Percentiles rank a stretch among this genome's conserved stretches.
These are phyloP conservation scores for Neonectria neomacrospora DNA, from an alignment of 2,329 filamentous ascomycete genomes.

Conservation along the genomic window DNA sequence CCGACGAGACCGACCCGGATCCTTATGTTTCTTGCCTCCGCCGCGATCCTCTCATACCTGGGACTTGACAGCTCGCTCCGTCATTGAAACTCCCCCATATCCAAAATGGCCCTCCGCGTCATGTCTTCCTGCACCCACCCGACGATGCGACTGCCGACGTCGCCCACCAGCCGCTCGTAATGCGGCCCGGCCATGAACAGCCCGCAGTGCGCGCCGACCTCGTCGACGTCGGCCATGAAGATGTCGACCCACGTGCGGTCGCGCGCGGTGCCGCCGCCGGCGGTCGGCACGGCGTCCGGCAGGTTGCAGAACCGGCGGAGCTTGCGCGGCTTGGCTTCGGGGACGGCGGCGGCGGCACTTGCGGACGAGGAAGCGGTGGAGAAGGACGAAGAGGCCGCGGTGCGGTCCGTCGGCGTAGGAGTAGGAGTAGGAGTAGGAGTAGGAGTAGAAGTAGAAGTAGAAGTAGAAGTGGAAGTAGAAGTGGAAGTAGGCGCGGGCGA, in stretches of 20 bases:
- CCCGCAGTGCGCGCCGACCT: slow-evolving; percentile 86
- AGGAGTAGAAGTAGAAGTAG: too few species aligned
- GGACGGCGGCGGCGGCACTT: slow-evolving; percentile 7
- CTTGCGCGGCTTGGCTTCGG: slow-evolving; percentile 56
- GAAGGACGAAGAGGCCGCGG: background rate
- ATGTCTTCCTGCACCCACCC: slow-evolving; percentile 76
- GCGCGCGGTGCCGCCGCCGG: slow-evolving; percentile 60
- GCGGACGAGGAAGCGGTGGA: slow-evolving; percentile 2
- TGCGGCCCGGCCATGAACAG: slow-evolving; percentile 80
- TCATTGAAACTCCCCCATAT: slow-evolving; percentile 33
- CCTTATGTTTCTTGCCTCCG: background rate
- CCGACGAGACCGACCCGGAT: background rate
- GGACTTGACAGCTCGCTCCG: background rate
- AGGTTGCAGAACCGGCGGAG: slow-evolving; percentile 84
- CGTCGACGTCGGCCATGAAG: slow-evolving; percentile 84
- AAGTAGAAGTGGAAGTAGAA: background rate
- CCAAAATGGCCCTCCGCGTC: slow-evolving; percentile 53
- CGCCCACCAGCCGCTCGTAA: slow-evolving; percentile 81
- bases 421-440: background rate
- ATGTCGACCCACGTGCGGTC: slow-evolving; percentile 83
- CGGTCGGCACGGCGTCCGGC: slow-evolving; percentile 54
- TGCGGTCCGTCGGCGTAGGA: background rate
- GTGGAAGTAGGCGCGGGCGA: background rate
- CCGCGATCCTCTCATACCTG: too few species aligned
- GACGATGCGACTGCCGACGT: slow-evolving; percentile 74